These are phyloP conservation scores for Lactarius indigo DNA, from an alignment of 768 basidiomycete species.

Conservation along the genomic window DNA sequence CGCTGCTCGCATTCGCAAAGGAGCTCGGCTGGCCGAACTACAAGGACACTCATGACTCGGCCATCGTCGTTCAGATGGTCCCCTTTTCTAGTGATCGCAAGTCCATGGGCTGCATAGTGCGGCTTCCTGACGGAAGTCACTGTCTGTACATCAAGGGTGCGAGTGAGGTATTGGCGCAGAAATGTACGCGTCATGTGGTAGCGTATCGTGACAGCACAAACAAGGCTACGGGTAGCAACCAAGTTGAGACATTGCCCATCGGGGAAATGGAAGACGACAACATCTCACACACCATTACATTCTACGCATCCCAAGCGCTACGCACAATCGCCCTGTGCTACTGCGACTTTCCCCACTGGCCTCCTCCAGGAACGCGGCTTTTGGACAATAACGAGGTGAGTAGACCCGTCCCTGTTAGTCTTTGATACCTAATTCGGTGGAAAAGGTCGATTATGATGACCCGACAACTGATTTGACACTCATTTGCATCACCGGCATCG, in stretches of 20 bases:
- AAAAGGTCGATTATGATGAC: constrained; percentile 62
- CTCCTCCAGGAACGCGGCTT: constrained; percentile 48
- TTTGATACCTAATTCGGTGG: not conserved
- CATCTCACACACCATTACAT: constrained; percentile 90
- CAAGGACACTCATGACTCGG: constrained; percentile 57
- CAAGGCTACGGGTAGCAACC: constrained; percentile 28
- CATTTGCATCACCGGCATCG: constrained; percentile 89
- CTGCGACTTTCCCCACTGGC: constrained; percentile 83
- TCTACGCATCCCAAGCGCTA: constrained; percentile 95
- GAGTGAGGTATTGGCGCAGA: constrained; percentile 84
- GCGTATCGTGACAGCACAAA: constrained; percentile 42
- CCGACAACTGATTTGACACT: constrained; percentile 76
- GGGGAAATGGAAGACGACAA: constrained; percentile 73
- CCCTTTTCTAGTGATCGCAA: constrained; percentile 94
- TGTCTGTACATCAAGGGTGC: constrained; percentile 91
- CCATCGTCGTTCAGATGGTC: constrained; percentile 75
- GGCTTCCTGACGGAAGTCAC: constrained; percentile 47
- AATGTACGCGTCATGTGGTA: constrained; percentile 69
- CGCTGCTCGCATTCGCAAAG: constrained; percentile 83
- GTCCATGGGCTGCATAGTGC: constrained; percentile 89
- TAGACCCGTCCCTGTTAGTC: constrained; percentile 4
- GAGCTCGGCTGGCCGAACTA: constrained; percentile 76
- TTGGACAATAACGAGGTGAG: constrained; percentile 53
- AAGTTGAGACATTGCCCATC: constrained; percentile 58
- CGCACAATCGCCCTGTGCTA: constrained; percentile 95